Evolutionary conservation across 2,329 filamentous ascomycete genomes (phyloP).

Genomic region (Immersiporthe knoxdaviesiana): DNA sequence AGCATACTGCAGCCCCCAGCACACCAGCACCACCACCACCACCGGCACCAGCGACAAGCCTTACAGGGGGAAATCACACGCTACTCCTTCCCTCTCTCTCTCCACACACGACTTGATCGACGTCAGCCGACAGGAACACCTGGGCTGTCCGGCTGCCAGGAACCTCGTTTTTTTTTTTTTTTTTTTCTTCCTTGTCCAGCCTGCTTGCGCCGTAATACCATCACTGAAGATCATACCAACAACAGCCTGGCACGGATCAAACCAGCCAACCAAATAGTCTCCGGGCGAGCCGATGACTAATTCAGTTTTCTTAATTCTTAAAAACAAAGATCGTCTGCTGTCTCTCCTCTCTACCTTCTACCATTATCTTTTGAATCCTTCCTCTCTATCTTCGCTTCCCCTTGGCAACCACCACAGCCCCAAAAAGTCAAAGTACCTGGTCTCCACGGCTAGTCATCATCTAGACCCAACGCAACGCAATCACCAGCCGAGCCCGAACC

Average conservation of each 20-base stretch:
- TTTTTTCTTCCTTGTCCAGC: background rate
- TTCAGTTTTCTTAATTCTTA: background rate
- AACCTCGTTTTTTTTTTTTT: too few relatives aligned
- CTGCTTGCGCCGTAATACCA: background rate
- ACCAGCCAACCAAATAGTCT: background rate
- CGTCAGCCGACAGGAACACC: conserved; percentile 17
- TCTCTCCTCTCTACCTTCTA: background rate
- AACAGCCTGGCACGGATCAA: background rate
- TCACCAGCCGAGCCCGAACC: background rate
- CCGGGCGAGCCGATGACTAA: background rate
- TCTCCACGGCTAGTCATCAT: conserved; percentile 4
- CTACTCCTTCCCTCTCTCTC: background rate
- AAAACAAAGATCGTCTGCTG: background rate
- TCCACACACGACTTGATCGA: conserved; percentile 10
- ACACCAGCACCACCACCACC: background rate
- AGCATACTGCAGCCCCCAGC: background rate
- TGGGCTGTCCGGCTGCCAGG: conserved; percentile 7
- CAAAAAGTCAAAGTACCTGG: background rate
- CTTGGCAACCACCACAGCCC: background rate
- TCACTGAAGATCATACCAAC: conserved; percentile 4
- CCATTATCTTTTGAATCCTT: background rate
- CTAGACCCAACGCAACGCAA: background rate
- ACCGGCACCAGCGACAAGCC: background rate
- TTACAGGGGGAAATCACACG: too few relatives aligned
- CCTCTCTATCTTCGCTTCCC: background rate